These are phyloP conservation scores for Lasiodiplodia gonubiensis DNA, from an alignment of 2,329 filamentous ascomycete species.

Conservation along the genomic window DNA sequence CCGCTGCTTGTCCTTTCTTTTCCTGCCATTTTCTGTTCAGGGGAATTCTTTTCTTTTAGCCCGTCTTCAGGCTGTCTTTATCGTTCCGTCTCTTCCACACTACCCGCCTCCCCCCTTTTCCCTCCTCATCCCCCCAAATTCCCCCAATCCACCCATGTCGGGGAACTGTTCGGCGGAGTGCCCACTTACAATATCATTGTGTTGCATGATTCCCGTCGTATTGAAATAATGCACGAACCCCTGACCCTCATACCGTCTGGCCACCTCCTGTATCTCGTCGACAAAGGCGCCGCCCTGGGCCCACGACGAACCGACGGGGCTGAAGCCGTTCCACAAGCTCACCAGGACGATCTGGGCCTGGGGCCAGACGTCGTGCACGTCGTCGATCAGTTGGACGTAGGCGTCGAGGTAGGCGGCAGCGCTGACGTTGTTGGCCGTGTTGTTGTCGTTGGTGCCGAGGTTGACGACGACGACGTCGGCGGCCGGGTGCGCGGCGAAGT, in stretches of 20 bases:
- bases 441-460: slow-evolving; percentile 55
- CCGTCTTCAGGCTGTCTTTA: no score
- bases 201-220: slow-evolving; percentile 64
- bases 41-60: no score
- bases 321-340: slow-evolving; percentile 62
- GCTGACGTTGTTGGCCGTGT: slow-evolving; percentile 50
- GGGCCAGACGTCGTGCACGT: slow-evolving; percentile 51
- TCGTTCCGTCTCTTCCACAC: no score
- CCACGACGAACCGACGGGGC: slow-evolving; percentile 58
- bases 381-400: slow-evolving; percentile 51
- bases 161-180: no score
- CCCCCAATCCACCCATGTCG: no score
- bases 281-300: slow-evolving; percentile 55
- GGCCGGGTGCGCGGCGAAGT: slow-evolving; percentile 41
- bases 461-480: slow-evolving; percentile 54
- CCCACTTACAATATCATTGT: slow-evolving; percentile 59
- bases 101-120: no score
- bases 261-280: slow-evolving; percentile 58
- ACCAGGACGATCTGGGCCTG: slow-evolving; percentile 51
- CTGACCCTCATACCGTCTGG: slow-evolving; percentile 57
- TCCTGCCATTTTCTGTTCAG: no score
- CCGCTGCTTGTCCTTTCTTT: neutral
- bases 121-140: no score
- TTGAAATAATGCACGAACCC: slow-evolving; percentile 67
- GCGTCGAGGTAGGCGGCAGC: slow-evolving; percentile 44